phyloP scores from a whole-genome alignment of 2,329 filamentous ascomycete species.

The Trichophyton schoenleinii region DNA sequence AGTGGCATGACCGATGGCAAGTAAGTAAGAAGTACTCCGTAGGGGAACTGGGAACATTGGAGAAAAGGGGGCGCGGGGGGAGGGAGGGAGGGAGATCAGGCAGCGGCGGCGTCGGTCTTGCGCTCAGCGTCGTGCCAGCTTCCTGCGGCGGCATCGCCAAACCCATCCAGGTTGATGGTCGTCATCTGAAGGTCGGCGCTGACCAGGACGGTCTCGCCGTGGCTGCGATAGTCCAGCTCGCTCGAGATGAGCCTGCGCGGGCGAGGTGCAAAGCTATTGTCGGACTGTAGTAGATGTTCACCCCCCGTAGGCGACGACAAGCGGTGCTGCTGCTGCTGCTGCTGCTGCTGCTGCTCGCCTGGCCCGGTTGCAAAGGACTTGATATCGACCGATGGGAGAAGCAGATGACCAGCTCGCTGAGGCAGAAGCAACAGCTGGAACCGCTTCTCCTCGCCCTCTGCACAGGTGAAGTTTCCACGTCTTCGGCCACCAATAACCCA shows the following conservation, averaged over 20 bases:
- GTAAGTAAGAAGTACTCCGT: no score
- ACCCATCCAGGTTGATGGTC: conserved; percentile 59
- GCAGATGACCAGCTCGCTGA: conserved; percentile 61
- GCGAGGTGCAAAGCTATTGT: conserved; percentile 10
- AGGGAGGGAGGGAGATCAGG: no score
- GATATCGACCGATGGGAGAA: conserved; percentile 69
- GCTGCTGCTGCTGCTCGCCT: conserved; percentile 7
- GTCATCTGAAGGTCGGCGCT: conserved; percentile 58
- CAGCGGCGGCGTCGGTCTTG: no score
- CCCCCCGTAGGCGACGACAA: conserved; percentile 1
- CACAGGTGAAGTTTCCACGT: conserved; percentile 57
- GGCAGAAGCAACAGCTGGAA: conserved; percentile 70
- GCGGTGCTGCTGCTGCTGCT: conserved; percentile 5
- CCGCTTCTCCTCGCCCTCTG: conserved; percentile 34
- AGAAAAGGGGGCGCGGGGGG: no score
- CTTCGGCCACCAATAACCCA: conserved; percentile 80
- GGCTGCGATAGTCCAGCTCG: conserved; percentile 69
- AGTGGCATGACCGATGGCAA: neutral
- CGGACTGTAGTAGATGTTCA: neutral
- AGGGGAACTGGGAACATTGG: no score
- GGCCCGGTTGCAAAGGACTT: conserved; percentile 41
- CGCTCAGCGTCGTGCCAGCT: conserved; percentile 19
- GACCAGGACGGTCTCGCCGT: conserved; percentile 65
- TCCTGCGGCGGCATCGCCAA: conserved; percentile 34
- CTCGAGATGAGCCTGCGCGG: conserved; percentile 40